Base-by-base conservation (phyloP, 2,329 filamentous ascomycete species). In the Intubia oerlemansii region DNA sequence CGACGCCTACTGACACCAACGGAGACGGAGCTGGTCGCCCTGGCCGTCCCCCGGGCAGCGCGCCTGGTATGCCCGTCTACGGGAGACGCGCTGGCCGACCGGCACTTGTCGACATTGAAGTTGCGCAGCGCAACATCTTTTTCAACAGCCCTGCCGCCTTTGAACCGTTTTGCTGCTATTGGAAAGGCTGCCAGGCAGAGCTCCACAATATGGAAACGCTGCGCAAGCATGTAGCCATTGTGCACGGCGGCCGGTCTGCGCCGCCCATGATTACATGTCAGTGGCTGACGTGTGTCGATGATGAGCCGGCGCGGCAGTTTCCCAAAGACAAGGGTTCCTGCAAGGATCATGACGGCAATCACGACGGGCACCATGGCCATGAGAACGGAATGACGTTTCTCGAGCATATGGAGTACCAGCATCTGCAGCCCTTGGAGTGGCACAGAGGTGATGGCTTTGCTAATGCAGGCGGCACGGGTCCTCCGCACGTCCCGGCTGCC, bases 181-280 rank as follows among this genome's bases (percentile, higher is more conserved):
- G 68, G 68, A 37, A 47, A 14, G 50, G 50, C 0, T 74, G 68
- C 40, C 54, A 51, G 17, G 67, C 67, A 4, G 62, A 71, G 44
- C 49, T 74, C 25, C 65, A 71, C 28, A 74, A 74, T 39, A 44
- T 70, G 32, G 60, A 62, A 10, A 73, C 66, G 8, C 43, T 74
- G 23, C 52, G 59, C 15, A 50, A 48, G 31, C 68, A 74, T 36
- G 45, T 73, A 10, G 41, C 46, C 12, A 38, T 54, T 10, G 52
- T 69, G 3, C 68, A 74, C 41, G 50, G 31, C 5, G 34, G 36
- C 11, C 31, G 24, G 10, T 4, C 21, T 1, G 17, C 8, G 3
- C 10, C 16, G 10, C 33, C 34, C 23, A 32, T 39, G 12, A n/a
- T 8, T 21, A 34, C 38, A 21, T 57, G 51, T 29, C 42, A 38